Base-by-base conservation (phyloP, 78 protist genomes). In the slime mould (Dictyostelium discoideum) region DNA sequence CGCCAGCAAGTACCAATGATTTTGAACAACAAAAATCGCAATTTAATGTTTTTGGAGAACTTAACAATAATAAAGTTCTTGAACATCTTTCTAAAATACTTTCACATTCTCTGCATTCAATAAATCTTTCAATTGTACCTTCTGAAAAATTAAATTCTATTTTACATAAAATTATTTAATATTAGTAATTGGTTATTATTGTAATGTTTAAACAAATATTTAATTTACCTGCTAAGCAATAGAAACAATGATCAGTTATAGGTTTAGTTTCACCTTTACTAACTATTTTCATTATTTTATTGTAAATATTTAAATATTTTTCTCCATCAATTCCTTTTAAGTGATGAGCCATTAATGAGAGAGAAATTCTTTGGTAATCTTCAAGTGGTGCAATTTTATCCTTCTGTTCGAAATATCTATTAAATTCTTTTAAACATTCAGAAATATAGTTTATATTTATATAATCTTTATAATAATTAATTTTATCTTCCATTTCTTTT, bases 61-160 rank as follows among this genome's bases (percentile, higher is more conserved):
- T 46, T n/a, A 79, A 10, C 11, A 79, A 44, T 20, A 79, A 24
- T 18, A 6, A 11, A 3, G 84, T n/a, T 79, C 84, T 39, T 44
- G 67, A 44, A 37, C 84, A 79, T 79, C 84, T 79, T 11, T 79
- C 84, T 16, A 79, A n/a, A 3, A n/a, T 16, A 79, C 84, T 46
- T 9, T 18, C 8, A 37, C 84, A 79, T 44, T 44, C 67, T 0
- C 4, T 10, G 44, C 84, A 79, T 44, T 79, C 84, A 5, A 32
- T 37, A 37, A 32, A 26, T 26, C 18, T 69, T 69, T 69, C 18
- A 3, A 69, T 40, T 8, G 20, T 22, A 26, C 26, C 77, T 69
- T 69, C 77, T 69, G 77, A 69, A 69, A 69, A 10, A 69, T 26
- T 69, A 26, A 69, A 69, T 69, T 22, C 69, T 60, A 16, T 54